Conservation (phyloP, 148 eudicot genomes). For the Vaccinium darrowii region DNA sequence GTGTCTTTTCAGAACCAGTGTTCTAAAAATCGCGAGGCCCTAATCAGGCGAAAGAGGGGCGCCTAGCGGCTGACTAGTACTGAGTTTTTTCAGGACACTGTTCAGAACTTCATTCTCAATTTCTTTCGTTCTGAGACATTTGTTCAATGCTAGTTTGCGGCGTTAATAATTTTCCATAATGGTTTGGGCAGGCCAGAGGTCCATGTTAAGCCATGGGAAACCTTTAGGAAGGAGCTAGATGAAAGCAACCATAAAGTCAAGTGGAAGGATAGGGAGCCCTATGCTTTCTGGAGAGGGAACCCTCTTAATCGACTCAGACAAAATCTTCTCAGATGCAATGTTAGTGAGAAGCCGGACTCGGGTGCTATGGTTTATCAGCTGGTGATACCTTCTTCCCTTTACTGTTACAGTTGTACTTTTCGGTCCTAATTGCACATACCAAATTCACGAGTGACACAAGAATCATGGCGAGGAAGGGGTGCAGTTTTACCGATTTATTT, state of each 20-base stretch:
- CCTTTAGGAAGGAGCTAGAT: slow-evolving; percentile 25
- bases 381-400: slow-evolving; percentile 25
- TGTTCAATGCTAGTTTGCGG: not conserved
- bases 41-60: too few species aligned
- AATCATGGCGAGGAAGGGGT: not conserved
- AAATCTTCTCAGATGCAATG: slow-evolving; percentile 43
- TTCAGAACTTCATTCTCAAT: not conserved
- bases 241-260: slow-evolving; percentile 31
- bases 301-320: slow-evolving; percentile 6
- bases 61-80: too few species aligned
- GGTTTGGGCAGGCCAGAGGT: slow-evolving; percentile 45
- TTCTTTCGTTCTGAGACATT: not conserved
- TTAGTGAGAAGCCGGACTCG: slow-evolving; percentile 24
- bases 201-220: slow-evolving; percentile 47
- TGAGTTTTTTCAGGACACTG: too few species aligned
- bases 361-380: slow-evolving; percentile 32
- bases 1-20: not conserved
- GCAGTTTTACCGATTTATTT: too few species aligned
- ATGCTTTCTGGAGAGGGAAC: slow-evolving; percentile 62
- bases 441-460: not conserved
- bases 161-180: not conserved
- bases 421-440: not conserved
- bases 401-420: not conserved
- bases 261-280: slow-evolving; percentile 46
- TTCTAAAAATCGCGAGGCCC: too few species aligned